Percentiles rank a stretch among this genome's conserved stretches.
These are phyloP conservation scores for Alternaria metachromatica DNA, from an alignment of 2,329 filamentous ascomycete species.

Conservation along the genomic window DNA sequence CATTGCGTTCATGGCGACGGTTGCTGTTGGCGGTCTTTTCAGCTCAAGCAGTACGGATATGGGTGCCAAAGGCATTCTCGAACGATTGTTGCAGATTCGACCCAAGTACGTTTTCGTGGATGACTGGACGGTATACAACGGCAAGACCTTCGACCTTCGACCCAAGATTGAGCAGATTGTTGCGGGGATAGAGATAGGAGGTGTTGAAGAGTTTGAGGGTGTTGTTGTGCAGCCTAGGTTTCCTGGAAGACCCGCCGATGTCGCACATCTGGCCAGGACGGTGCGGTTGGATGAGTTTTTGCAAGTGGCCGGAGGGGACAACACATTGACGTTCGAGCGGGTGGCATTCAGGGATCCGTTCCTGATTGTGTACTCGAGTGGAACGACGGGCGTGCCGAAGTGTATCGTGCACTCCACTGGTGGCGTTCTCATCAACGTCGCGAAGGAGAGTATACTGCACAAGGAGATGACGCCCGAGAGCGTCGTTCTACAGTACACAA, in stretches of 20 bases:
- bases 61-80: slow-evolving; percentile 78
- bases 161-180: slow-evolving; percentile 74
- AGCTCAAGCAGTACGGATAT: slow-evolving; percentile 82
- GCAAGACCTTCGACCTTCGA: slow-evolving; percentile 73
- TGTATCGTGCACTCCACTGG: slow-evolving; percentile 83
- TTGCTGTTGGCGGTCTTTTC: slow-evolving; percentile 76
- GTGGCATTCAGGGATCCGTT: slow-evolving; percentile 77
- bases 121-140: slow-evolving; percentile 80
- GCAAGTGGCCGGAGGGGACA: slow-evolving; percentile 44
- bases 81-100: slow-evolving; percentile 75
- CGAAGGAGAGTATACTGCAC: slow-evolving; percentile 68
- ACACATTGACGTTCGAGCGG: slow-evolving; percentile 62
- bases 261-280: slow-evolving; percentile 60
- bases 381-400: slow-evolving; percentile 83
- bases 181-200: slow-evolving; percentile 64
- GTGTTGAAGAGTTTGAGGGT: slow-evolving; percentile 65
- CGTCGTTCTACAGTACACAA: slow-evolving; percentile 64
- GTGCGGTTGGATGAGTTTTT: slow-evolving; percentile 54
- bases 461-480: slow-evolving; percentile 53
- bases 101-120: slow-evolving; percentile 86
- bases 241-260: slow-evolving; percentile 61
- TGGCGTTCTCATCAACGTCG: slow-evolving; percentile 64
- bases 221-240: slow-evolving; percentile 73
- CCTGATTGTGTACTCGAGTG: slow-evolving; percentile 77
- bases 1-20: slow-evolving; percentile 71